A percentile compares a stretch with the other conserved stretches of the same genome.
phyloP scores from a whole-genome alignment of 2,329 filamentous ascomycete genomes.

The Pyrenochaeta sp. region DNA sequence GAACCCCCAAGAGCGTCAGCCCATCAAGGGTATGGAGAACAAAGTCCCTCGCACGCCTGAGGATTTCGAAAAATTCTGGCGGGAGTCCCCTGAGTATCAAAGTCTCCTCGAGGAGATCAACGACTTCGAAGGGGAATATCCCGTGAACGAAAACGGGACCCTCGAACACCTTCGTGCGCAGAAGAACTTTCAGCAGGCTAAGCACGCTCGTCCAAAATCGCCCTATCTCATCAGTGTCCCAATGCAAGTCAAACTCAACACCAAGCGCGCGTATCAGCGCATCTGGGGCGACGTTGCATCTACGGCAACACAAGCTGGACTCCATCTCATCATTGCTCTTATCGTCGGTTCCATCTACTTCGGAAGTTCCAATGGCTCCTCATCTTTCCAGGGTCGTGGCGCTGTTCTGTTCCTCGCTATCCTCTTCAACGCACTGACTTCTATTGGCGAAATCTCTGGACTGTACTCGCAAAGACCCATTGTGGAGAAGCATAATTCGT shows the following conservation, averaged over 20 bases:
- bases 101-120: constrained; percentile 58
- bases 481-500: constrained; percentile 86
- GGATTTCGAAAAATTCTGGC: constrained; percentile 61
- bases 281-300: constrained; percentile 44
- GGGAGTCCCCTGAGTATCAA: constrained; percentile 56
- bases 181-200: constrained; percentile 61
- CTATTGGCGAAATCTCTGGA: constrained; percentile 60
- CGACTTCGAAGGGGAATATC: constrained; percentile 57
- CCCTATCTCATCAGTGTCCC: constrained; percentile 64
- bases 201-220: constrained; percentile 62
- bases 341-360: constrained; percentile 70
- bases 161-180: constrained; percentile 48
- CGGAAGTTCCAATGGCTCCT: constrained; percentile 58
- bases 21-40: constrained; percentile 52
- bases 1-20: constrained; percentile 53
- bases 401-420: constrained; percentile 68
- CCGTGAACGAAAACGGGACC: constrained; percentile 49
- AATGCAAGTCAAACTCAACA: constrained; percentile 51
- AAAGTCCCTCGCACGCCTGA: constrained; percentile 57
- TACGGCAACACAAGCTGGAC: constrained; percentile 47
- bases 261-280: constrained; percentile 41
- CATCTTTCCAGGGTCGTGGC: constrained; percentile 62
- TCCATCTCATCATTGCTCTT: constrained; percentile 64
- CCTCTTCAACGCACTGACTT: constrained; percentile 65
- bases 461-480: constrained; percentile 87